A percentile compares a stretch with the other conserved stretches of the same genome.
phyloP scores from a whole-genome alignment of 306 rosid species.

The Vachellia pachyceras region DNA sequence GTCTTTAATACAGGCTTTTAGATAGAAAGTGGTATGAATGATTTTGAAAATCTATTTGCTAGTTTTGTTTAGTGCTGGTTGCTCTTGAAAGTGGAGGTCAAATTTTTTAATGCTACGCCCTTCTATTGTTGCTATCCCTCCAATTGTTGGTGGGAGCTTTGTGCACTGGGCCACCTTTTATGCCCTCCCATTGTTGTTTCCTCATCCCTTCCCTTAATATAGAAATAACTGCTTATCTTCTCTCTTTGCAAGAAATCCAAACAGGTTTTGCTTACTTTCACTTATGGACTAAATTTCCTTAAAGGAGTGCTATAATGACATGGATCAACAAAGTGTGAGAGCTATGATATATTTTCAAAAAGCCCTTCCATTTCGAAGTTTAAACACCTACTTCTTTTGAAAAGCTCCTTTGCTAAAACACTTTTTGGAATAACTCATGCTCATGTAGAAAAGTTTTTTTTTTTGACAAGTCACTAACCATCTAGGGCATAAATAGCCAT shows the following conservation, averaged over 20 bases:
- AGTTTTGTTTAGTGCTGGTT: neutral
- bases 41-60: neutral
- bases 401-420: neutral
- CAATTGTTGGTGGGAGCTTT: too few species aligned
- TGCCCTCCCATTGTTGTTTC: neutral
- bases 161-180: too few species aligned
- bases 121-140: neutral
- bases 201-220: neutral
- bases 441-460: neutral
- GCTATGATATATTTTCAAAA: neutral
- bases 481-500: neutral
- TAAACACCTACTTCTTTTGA: neutral
- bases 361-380: neutral
- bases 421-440: neutral
- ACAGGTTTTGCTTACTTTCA: neutral
- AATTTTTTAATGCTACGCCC: neutral
- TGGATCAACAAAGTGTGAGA: neutral
- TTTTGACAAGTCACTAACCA: neutral
- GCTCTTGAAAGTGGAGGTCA: neutral
- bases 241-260: conserved; percentile 3
- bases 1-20: neutral
- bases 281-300: neutral
- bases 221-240: neutral
- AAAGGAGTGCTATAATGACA: neutral
- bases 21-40: conserved; percentile 5